Evolutionary conservation across 768 basidiomycete species (phyloP), one percentile per base, ranked within the genome.

Genomic region (Suillus plorans): DNA sequence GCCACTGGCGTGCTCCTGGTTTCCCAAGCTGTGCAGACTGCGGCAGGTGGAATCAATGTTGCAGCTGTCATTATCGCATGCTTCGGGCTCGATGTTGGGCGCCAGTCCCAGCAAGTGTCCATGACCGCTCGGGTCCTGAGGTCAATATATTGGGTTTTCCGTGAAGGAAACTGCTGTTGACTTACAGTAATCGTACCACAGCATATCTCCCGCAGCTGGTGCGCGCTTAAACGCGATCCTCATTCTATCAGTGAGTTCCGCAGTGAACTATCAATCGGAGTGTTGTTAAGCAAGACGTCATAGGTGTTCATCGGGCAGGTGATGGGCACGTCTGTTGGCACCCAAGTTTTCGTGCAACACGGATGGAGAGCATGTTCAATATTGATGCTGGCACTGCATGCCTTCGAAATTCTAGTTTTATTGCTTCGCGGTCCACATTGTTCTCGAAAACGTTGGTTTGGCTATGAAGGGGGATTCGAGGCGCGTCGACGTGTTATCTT

Each of bases 221-320:
- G 84, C 93, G 6, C 83, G 93, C 37, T 69, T 96, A 13, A 94
- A 95, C 68, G 92, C 93, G 1, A 82, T 93, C 52, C 80, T 87
- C 53, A 84, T 95, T 55, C 79, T 94, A 61, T 86, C 87, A 2
- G 89, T 89, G 71, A 66, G 82, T 73, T 52, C 18, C 34, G 28
- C 2, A 16, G 42, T 52, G 55, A 34, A 12, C 20, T 36, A 68
- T 25, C 18, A 52, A 49, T 1, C 12, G 9, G 16, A 20, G 10
- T 22, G 63, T 39, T 9, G 20, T 60, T 42, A 3, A 60, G 50
- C 45, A n/a, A 41, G 56, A 9, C 60, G 28, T 14, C 31, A 31
- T 61, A 81, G 77, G 67, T 90, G 37, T 92, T 92, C 74, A 81
- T 91, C 28, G 93, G 93, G 0, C 92, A 94, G 78, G 89, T 94